phyloP scores from a whole-genome alignment of 2,329 filamentous ascomycete species.

The Curvularia verruculosa region DNA sequence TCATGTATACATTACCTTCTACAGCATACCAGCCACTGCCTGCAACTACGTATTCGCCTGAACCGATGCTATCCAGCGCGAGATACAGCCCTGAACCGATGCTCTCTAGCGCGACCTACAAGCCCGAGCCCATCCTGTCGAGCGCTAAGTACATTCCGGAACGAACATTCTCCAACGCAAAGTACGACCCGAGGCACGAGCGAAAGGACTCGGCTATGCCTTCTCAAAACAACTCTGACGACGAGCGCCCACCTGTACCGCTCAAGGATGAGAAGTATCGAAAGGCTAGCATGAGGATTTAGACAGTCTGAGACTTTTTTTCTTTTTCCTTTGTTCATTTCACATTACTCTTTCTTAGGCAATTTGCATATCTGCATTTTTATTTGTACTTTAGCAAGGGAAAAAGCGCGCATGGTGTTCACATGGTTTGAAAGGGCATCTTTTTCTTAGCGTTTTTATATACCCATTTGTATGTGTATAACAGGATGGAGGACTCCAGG shows the following conservation, averaged over 20 bases:
- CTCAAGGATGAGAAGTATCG: constrained; percentile 16
- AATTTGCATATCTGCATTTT: not conserved
- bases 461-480: not conserved
- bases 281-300: constrained; percentile 2
- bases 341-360: not conserved
- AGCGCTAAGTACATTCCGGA: constrained; percentile 19
- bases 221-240: not conserved
- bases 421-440: not conserved
- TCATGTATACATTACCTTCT: constrained; percentile 25
- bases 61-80: constrained; percentile 11
- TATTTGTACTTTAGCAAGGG: not conserved
- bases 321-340: not conserved
- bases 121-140: constrained; percentile 4
- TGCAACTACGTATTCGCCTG: constrained; percentile 20
- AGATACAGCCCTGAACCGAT: constrained; percentile 14
- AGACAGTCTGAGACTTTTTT: not conserved
- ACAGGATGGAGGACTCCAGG: not conserved
- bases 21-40: constrained; percentile 22
- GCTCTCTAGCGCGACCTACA: not conserved
- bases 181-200: constrained; percentile 14
- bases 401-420: not conserved
- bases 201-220: constrained; percentile 35
- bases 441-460: not conserved
- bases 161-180: constrained; percentile 6
- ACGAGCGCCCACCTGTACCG: constrained; percentile 12